Percentiles rank a stretch among this genome's conserved stretches.
Evolutionary conservation across 352 stramenopile genomes (phyloP).

Genomic region (Globisporangium mamillatum): DNA sequence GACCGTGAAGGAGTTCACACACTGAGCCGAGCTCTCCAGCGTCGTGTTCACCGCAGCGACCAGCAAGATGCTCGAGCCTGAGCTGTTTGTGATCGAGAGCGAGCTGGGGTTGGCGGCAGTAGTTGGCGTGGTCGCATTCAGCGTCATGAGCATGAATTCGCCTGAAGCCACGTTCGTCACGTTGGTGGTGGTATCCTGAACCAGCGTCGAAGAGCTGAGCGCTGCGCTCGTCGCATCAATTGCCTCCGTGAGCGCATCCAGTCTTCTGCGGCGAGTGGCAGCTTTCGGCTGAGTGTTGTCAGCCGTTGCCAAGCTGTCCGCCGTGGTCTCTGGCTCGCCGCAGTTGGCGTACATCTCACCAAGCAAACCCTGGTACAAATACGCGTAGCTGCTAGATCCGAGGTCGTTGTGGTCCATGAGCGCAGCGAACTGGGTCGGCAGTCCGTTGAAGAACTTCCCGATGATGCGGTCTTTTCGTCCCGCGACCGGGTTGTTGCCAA

Average conservation of each 20-base stretch:
- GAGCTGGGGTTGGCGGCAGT: neutral
- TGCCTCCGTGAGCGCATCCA: conserved; percentile 2
- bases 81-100: neutral
- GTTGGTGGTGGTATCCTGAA: neutral
- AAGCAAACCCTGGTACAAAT: conserved; percentile 12
- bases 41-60: conserved; percentile 13
- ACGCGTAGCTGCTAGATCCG: conserved; percentile 15
- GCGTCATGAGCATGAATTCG: conserved; percentile 13
- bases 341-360: conserved; percentile 17
- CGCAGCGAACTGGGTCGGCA: conserved; percentile 25
- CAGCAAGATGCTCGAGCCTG: conserved; percentile 2
- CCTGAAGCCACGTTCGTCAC: conserved; percentile 7
- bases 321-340: neutral
- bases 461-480: conserved; percentile 16
- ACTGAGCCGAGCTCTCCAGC: conserved; percentile 1
- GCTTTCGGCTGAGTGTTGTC: neutral
- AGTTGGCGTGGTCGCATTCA: neutral
- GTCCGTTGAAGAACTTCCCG: conserved; percentile 54
- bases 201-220: conserved; percentile 4
- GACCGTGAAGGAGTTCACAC: conserved; percentile 11
- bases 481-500: conserved; percentile 23
- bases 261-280: neutral
- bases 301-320: neutral
- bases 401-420: conserved; percentile 17
- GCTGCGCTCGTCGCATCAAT: conserved; percentile 1